phyloP scores from a whole-genome alignment of 192 early-diverging fungal genomes.

The Coemansia sp. region DNA sequence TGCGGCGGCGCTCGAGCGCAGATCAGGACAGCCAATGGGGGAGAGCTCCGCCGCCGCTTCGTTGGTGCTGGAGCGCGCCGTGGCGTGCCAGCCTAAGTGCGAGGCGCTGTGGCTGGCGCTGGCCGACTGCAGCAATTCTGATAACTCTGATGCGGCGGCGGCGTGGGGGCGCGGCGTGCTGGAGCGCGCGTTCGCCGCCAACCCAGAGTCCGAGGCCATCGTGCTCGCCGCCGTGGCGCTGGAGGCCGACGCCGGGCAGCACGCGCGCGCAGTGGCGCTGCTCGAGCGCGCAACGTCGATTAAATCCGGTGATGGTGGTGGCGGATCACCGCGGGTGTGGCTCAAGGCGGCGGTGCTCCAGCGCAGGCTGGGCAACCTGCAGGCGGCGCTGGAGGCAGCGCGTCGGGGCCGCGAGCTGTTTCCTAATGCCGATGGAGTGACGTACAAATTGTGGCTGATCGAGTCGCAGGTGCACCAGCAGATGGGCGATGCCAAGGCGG shows the following conservation, averaged over 20 bases:
- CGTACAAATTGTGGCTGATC: conserved; percentile 95
- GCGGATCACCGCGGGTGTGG: conserved; percentile 75
- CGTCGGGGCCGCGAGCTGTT: conserved; percentile 70
- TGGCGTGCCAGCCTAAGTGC: conserved; percentile 86
- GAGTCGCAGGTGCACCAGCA: conserved; percentile 84
- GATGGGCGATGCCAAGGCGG: conserved; percentile 63
- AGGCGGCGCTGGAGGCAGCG: conserved; percentile 69
- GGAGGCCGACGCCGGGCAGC: conserved; percentile 87
- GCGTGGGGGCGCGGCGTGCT: conserved; percentile 83
- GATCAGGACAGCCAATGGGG: no score
- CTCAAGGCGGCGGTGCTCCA: conserved; percentile 94
- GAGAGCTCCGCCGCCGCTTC: no score
- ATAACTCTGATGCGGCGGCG: no score
- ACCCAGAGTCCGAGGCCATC: conserved; percentile 90
- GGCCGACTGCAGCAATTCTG: no score
- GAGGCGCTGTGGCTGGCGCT: conserved; percentile 94
- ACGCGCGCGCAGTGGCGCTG: conserved; percentile 74
- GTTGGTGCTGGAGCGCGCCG: conserved; percentile 84
- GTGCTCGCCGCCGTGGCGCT: conserved; percentile 96
- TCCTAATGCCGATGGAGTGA: conserved; percentile 46
- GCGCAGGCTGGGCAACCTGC: conserved; percentile 68
- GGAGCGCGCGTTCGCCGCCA: conserved; percentile 86
- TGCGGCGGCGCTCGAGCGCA: conserved; percentile 87
- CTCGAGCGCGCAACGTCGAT: conserved; percentile 68
- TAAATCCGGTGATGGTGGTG: conserved; percentile 13